Evolutionary conservation across 108 stramenopile species (phyloP).

Genomic region (Cyclotella cryptica): DNA sequence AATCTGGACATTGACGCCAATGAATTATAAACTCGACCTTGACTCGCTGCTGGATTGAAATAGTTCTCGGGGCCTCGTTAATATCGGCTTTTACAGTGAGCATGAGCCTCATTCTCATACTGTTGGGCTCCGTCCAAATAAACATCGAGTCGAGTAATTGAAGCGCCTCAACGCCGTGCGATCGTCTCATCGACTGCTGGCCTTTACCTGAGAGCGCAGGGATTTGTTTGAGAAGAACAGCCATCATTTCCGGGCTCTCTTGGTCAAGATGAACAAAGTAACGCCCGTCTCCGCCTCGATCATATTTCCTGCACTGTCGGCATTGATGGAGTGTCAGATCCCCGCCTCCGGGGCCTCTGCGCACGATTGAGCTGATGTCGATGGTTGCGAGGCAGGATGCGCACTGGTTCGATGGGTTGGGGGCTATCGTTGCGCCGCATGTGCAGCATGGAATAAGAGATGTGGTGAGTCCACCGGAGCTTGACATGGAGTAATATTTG

Average conservation of each 20-base stretch:
- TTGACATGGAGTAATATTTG: conserved; percentile 7
- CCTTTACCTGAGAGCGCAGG: conserved; percentile 67
- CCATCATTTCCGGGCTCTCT: conserved; percentile 94
- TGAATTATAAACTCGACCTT: conserved; percentile 88
- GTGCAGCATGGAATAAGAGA: conserved; percentile 57
- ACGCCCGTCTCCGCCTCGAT: conserved; percentile 38
- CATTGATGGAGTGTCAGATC: conserved; percentile 80
- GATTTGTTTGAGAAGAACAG: conserved; percentile 93
- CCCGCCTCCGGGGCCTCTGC: conserved; percentile 64
- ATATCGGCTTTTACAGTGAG: conserved; percentile 94
- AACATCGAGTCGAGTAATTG: conserved; percentile 90
- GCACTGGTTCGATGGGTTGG: conserved; percentile 91
- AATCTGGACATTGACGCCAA: conserved; percentile 95
- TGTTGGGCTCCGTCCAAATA: conserved; percentile 99
- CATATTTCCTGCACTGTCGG: conserved; percentile 89
- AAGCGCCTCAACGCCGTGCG: conserved; percentile 47
- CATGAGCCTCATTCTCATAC: conserved; percentile 89
- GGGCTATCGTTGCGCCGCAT: conserved; percentile 81
- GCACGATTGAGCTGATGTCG: conserved; percentile 52
- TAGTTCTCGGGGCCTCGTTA: conserved; percentile 49
- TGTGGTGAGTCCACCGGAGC: conserved; percentile 30
- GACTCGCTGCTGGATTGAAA: conserved; percentile 92
- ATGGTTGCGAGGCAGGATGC: conserved; percentile 64
- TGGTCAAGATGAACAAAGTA: conserved; percentile 69
- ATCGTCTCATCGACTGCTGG: conserved; percentile 31